Conservation (phyloP, 331 rosid species). For the Erythrophleum ivorense region DNA sequence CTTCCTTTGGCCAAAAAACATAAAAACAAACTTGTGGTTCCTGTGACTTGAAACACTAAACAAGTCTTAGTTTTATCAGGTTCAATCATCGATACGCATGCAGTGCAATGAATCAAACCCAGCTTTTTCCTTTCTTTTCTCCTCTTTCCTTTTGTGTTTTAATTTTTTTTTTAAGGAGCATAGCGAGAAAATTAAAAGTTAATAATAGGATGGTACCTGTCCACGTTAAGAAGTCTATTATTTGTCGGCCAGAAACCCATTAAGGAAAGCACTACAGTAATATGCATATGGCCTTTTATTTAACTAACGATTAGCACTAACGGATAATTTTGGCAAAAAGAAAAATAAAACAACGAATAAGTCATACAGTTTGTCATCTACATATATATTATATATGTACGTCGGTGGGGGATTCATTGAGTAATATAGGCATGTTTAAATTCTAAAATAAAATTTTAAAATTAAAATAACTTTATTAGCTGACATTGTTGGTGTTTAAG, state of each 20-base stretch:
- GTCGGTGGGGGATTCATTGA: conserved; percentile 38
- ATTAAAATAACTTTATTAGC: no score
- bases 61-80: not conserved
- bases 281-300: not conserved
- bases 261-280: conserved; percentile 3
- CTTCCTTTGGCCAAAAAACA: not conserved
- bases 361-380: not conserved
- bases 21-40: not conserved
- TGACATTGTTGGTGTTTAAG: no score
- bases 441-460: no score
- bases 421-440: not conserved
- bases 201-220: conserved; percentile 4
- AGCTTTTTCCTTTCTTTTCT: not conserved
- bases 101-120: conserved; percentile 17
- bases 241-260: conserved; percentile 31
- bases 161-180: not conserved
- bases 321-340: not conserved
- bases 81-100: not conserved
- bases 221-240: conserved; percentile 24
- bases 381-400: not conserved
- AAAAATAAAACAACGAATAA: no score
- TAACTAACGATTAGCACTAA: not conserved
- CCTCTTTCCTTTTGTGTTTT: not conserved
- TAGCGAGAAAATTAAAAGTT: not conserved
- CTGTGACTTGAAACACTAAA: not conserved